These are phyloP conservation scores for Syzygium grande DNA, from an alignment of 345 rosid genomes.

Conservation along the genomic window DNA sequence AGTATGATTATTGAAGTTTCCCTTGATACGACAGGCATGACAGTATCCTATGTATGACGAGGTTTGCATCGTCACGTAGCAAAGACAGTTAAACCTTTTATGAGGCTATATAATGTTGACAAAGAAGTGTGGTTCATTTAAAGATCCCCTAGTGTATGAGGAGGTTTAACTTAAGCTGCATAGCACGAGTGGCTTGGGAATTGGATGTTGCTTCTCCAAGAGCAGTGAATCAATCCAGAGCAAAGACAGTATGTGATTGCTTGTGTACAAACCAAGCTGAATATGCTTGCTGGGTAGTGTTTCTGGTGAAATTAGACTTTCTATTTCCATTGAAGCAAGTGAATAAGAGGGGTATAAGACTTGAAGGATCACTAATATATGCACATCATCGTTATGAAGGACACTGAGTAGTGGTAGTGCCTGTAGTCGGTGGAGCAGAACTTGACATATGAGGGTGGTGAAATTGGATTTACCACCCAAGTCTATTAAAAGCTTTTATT, in stretches of 20 bases:
- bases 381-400: not conserved
- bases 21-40: not conserved
- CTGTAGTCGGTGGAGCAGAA: not conserved
- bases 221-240: not conserved
- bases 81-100: not conserved
- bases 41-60: not conserved
- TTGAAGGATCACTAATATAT: not conserved
- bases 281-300: not conserved
- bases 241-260: not conserved
- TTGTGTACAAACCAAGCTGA: not conserved
- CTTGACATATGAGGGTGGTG: not conserved
- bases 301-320: not conserved
- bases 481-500: not conserved
- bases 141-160: not conserved
- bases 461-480: not conserved
- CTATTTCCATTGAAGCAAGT: not conserved
- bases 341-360: not conserved
- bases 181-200: not conserved
- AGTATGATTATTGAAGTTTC: not conserved
- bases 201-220: not conserved
- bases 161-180: not conserved
- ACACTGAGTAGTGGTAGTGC: not conserved
- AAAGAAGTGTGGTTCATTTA: not conserved
- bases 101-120: not conserved
- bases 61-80: not conserved